Percentiles rank a stretch among this genome's conserved stretches.
Conservation (phyloP, 2,329 filamentous ascomycete species). For the Aspergillus jensenii region DNA sequence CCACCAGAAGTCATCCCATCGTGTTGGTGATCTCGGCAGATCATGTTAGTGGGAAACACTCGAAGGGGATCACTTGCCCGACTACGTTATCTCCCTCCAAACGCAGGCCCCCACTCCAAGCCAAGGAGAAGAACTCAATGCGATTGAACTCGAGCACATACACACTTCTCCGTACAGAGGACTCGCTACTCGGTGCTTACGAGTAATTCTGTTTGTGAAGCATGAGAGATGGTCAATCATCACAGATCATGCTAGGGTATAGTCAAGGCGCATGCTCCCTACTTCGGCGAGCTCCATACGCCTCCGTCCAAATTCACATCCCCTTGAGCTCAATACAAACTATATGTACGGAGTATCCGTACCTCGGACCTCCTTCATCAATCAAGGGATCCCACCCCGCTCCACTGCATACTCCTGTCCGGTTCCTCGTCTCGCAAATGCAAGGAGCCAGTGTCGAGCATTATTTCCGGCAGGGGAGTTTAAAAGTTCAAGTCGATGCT, state of each 20-base stretch:
- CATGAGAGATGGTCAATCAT: background rate
- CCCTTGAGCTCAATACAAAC: background rate
- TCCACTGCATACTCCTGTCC: background rate
- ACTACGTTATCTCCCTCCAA: background rate
- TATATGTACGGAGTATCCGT: background rate
- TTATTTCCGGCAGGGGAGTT: background rate
- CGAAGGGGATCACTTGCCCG: background rate
- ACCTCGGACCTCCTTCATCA: background rate
- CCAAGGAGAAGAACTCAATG: background rate
- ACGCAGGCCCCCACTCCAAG: background rate
- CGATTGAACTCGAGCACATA: background rate
- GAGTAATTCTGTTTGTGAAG: background rate
- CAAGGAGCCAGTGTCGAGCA: background rate
- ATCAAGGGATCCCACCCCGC: conserved; percentile 4
- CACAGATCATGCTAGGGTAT: background rate
- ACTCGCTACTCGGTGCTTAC: too few species aligned
- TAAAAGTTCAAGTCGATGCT: background rate
- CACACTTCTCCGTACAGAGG: too few species aligned
- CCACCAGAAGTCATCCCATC: conserved; percentile 5
- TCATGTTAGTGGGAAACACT: conserved; percentile 6
- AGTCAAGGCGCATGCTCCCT: background rate
- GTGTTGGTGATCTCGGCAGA: conserved; percentile 14
- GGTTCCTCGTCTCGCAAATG: background rate
- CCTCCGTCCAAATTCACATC: background rate
- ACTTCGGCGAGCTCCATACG: background rate